A percentile compares a stretch with the other conserved stretches of the same genome.
phyloP scores from a whole-genome alignment of 106 monocot species.

The Platanthera guangdongensis region DNA sequence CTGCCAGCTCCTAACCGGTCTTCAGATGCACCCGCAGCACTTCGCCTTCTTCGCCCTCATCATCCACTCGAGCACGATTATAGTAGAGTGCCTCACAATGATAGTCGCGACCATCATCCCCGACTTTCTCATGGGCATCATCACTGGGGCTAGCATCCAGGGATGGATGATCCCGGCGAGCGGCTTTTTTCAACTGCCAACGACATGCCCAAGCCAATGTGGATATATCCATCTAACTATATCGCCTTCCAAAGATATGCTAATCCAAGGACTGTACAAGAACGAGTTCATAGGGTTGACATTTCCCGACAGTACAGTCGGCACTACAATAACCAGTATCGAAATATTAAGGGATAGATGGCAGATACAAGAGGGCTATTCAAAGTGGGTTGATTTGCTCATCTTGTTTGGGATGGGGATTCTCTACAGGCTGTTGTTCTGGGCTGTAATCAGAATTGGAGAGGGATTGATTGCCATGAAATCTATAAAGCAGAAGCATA shows the following conservation, averaged over 20 bases:
- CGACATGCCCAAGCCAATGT: slow-evolving; percentile 13
- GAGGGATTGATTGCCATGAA: not conserved
- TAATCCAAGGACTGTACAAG: slow-evolving; percentile 17
- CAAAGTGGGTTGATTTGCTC: slow-evolving; percentile 23
- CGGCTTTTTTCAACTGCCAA: slow-evolving; percentile 15
- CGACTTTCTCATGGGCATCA: slow-evolving; percentile 27
- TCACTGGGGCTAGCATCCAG: slow-evolving; percentile 17
- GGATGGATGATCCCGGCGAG: slow-evolving; percentile 8
- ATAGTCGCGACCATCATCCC: slow-evolving; percentile 21
- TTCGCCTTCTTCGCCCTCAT: slow-evolving; percentile 14
- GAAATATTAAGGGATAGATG: slow-evolving; percentile 7
- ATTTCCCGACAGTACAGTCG: slow-evolving; percentile 4
- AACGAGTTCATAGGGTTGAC: slow-evolving; percentile 19
- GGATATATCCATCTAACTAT: slow-evolving; percentile 21
- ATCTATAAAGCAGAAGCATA: not conserved
- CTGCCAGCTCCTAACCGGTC: slow-evolving; percentile 6
- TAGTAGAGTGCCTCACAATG: slow-evolving; percentile 22
- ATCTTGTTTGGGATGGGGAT: slow-evolving; percentile 11
- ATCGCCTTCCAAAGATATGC: slow-evolving; percentile 14
- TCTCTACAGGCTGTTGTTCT: slow-evolving; percentile 19
- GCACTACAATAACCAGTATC: not conserved
- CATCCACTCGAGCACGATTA: slow-evolving; percentile 11
- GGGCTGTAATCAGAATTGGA: not conserved
- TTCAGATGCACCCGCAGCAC: slow-evolving; percentile 1
- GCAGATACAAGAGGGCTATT: slow-evolving; percentile 16